These are phyloP conservation scores for Asclepias syriaca DNA, from an alignment of 257 asterid genomes.

Conservation along the genomic window DNA sequence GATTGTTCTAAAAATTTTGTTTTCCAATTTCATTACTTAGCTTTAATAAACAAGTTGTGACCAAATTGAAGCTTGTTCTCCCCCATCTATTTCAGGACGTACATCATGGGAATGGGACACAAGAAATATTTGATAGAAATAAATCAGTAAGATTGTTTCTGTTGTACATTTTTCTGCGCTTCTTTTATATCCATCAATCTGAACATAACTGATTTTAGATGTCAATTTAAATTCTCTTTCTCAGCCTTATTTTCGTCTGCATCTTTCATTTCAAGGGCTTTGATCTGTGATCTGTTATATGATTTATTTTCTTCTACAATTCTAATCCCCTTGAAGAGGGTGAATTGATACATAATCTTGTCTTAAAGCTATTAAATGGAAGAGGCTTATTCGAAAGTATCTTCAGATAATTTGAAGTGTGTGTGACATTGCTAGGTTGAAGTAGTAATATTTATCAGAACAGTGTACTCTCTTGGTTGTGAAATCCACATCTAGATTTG, in stretches of 20 bases:
- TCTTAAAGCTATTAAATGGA: background rate
- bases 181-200: background rate
- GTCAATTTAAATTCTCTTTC: background rate
- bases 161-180: background rate
- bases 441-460: background rate
- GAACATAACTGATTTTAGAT: background rate
- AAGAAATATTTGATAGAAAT: constrained; percentile 84
- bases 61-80: constrained; percentile 7
- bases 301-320: background rate
- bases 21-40: background rate
- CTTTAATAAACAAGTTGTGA: background rate
- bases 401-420: background rate
- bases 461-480: background rate
- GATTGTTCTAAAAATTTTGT: background rate
- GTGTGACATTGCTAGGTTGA: background rate
- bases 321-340: background rate
- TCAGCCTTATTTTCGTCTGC: background rate
- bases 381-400: background rate
- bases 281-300: background rate
- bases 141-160: constrained; percentile 55
- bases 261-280: background rate
- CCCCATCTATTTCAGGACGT: constrained; percentile 62
- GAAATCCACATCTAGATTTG: background rate
- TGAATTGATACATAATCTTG: background rate
- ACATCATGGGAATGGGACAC: constrained; percentile 99